Base-by-base conservation (phyloP, 768 basidiomycete species). In the Hygrophorus pudorinus region DNA sequence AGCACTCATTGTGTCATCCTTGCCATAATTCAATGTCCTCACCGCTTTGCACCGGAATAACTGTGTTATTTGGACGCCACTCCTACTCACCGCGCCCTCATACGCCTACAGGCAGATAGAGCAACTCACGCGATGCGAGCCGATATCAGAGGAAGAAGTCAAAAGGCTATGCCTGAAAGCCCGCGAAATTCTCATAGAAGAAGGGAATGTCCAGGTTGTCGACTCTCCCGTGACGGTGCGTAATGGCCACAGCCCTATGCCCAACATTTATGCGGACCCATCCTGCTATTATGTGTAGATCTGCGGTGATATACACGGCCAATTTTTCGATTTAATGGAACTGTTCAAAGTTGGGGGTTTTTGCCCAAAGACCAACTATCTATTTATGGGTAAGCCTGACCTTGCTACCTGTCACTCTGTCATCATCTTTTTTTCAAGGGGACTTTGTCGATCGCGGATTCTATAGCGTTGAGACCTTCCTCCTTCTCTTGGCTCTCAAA, bases 391-490 rank as follows among this genome's bases (percentile, higher is more conserved):
- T 88, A 51, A 56, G 78, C 61, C 43, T 36, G 27, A 39, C 38
- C 40, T 38, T 27, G 14, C 46, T 29, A 8, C 31, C 31, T 21
- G 36, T 20, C 41, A 24, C 46, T 5, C 31, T 41, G 21, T 43
- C 42, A n/a, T 30, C 33, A 24, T n/a, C 31, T 38, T 42, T 31
- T 42, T n/a, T 27, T 10, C 66, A n/a, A 94, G 92, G 93, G 49
- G 94, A 97, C 66, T 98, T 97, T 59, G 94, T 97, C 53, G 94
- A 98, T 65, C 81, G 94, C 43, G 94, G 94, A 27, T 96, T 91
- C 67, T 97, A 96, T 71, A 84, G 80, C 59, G 90, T 97, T 47
- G 94, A 98, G 59, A 97, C 94, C 0, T 94, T 97, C 60, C 76
- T 96, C 14, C 79, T 98, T 36, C 76, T 97, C 14, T 78, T 98